Base-by-base conservation (phyloP, 2,329 filamentous ascomycete species). In the Fusarium duplospermum region DNA sequence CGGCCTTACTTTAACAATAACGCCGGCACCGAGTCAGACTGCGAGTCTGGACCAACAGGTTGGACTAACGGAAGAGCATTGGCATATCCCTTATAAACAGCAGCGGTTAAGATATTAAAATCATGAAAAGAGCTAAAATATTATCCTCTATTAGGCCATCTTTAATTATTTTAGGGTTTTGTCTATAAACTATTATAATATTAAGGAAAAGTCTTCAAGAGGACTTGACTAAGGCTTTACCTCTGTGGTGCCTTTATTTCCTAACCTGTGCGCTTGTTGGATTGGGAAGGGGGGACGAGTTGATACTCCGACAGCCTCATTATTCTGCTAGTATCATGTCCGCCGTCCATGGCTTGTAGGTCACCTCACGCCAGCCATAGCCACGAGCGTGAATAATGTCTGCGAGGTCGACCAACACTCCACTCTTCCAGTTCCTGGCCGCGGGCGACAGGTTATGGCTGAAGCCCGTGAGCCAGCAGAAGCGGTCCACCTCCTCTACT, bases 381-480 rank as follows among this genome's bases (percentile, higher is more conserved):
- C 54, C 62, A 31, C 10, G 9, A 40, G 29, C 27, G 6, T 65
- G 16, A 59, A 65, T 1, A 11, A 65, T 65, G 9, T 60, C 62
- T 47, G 54, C 16, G 2, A 65, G 31, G 22, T 65, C 62, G 4
- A 60, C 54, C 20, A 65, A 29, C 27, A 65, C 62, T 52, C 62
- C 54, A 7, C 42, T 65, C 52, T 50, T 65, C 62, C 54, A 60
- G 33, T 65, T 65, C 22, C 40, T 42, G 1, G 40, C 14, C 2
- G 38, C 14, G 1, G 56, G 56, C 31, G 54, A 66, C 22, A 38
- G 10, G 24, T 22, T 66, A 33, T 54, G 33, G 24, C 56, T 16
- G n/a, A 66, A 60, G 14, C 63, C 63, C 2, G 63, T 27, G 42
- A 52, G 63, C 63, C 63, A 66, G 8, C 60, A 35, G 42, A 66